phyloP scores from a whole-genome alignment of 1,284 basidiomycete genomes.

The Heterobasidion occidentale region DNA sequence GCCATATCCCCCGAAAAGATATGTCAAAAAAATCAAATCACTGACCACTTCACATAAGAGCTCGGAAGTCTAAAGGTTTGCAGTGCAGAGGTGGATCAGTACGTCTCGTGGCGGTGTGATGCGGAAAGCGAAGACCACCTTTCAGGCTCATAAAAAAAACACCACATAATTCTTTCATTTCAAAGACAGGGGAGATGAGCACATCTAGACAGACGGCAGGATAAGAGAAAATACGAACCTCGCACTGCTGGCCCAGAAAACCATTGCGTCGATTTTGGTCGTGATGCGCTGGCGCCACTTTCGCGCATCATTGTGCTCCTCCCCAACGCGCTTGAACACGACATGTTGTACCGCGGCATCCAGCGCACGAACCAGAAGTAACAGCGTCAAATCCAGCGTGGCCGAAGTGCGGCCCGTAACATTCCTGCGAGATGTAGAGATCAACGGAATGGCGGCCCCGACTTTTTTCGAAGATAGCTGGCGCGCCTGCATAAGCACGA shows the following conservation, averaged over 20 bases:
- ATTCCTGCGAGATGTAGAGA: background rate
- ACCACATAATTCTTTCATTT: constrained; percentile 73
- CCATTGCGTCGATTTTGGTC: constrained; percentile 50
- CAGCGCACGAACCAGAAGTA: constrained; percentile 62
- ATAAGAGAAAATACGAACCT: constrained; percentile 37
- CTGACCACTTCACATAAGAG: constrained; percentile 64
- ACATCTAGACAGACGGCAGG: background rate
- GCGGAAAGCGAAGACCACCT: constrained; percentile 32
- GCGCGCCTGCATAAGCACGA: constrained; percentile 48
- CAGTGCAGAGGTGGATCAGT: background rate
- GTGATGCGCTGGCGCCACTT: constrained; percentile 24
- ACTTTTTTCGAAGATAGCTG: constrained; percentile 11
- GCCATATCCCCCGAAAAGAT: background rate
- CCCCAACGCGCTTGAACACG: constrained; percentile 26
- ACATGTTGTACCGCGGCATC: constrained; percentile 49
- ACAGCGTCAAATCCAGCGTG: constrained; percentile 61
- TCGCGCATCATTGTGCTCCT: constrained; percentile 13
- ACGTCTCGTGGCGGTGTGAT: background rate
- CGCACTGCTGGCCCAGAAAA: constrained; percentile 70
- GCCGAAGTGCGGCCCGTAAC: constrained; percentile 29
- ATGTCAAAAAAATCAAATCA: background rate
- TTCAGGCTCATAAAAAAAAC: constrained; percentile 68
- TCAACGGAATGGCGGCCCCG: constrained; percentile 10
- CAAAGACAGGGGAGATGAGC: background rate
- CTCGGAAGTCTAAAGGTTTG: constrained; percentile 44